Percentiles rank a stretch among this genome's conserved stretches.
These are phyloP conservation scores for Tetradesmus lagerheimii DNA, from an alignment of 139 green algal species.

Conservation along the genomic window DNA sequence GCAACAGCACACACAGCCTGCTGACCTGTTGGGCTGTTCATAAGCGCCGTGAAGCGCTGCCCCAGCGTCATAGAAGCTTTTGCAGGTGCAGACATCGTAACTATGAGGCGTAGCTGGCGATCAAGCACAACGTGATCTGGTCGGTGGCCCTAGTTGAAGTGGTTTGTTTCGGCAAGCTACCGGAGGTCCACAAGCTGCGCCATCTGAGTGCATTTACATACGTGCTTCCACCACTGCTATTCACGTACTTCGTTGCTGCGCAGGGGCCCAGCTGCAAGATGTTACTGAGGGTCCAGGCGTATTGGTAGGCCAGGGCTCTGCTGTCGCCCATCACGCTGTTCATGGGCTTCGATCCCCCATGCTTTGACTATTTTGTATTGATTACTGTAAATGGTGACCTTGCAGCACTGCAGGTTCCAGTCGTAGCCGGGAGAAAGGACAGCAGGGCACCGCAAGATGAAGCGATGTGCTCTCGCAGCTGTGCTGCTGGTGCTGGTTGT, in stretches of 20 bases:
- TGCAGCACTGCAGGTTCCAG: background rate
- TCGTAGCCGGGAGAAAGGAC: background rate
- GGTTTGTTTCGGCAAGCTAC: background rate
- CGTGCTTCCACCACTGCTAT: background rate
- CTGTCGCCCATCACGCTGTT: background rate
- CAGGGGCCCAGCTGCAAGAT: background rate
- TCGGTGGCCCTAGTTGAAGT: conserved; percentile 5
- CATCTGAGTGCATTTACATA: background rate
- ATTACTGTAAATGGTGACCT: background rate
- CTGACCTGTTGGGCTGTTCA: conserved; percentile 31
- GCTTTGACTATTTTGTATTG: background rate
- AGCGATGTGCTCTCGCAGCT: conserved; percentile 18
- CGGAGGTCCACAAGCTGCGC: background rate
- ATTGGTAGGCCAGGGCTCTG: background rate
- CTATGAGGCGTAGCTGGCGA: background rate
- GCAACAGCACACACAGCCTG: background rate
- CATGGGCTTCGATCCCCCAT: background rate
- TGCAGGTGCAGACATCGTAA: conserved; percentile 16
- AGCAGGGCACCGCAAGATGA: conserved; percentile 7
- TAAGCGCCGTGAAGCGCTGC: conserved; percentile 34
- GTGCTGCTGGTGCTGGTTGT: background rate
- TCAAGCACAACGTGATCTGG: background rate
- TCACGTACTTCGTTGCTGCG: background rate
- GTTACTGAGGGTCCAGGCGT: background rate
- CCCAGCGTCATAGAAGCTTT: conserved; percentile 40